These are phyloP conservation scores for Dichomitus squalens DNA, from an alignment of 1,284 basidiomycete genomes.

Conservation along the genomic window DNA sequence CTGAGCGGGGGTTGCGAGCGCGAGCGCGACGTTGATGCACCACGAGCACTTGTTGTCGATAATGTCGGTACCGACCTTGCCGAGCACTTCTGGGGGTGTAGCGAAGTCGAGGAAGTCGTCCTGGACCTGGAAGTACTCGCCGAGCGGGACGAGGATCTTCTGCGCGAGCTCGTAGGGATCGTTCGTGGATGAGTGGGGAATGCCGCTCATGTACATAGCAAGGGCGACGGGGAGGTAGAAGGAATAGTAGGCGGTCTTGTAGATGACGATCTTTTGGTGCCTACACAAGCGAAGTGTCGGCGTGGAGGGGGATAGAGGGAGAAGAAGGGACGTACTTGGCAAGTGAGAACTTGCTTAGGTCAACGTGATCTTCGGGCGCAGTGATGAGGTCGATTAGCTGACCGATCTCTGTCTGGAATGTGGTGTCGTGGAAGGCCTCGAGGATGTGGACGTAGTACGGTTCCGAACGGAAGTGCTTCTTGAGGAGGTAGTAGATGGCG, in stretches of 20 bases:
- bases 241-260: slow-evolving; percentile 98
- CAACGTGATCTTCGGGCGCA: slow-evolving; percentile 88
- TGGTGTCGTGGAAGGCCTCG: slow-evolving; percentile 91
- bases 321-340: slow-evolving; percentile 58
- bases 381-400: slow-evolving; percentile 96
- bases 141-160: slow-evolving; percentile 88
- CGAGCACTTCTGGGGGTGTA: slow-evolving; percentile 89
- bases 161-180: slow-evolving; percentile 80
- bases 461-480: slow-evolving; percentile 86
- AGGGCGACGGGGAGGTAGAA: slow-evolving; percentile 98
- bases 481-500: slow-evolving; percentile 91
- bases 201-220: slow-evolving; percentile 82
- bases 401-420: slow-evolving; percentile 95
- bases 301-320: neutral
- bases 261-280: slow-evolving; percentile 92
- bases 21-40: slow-evolving; percentile 91
- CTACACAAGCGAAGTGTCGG: slow-evolving; percentile 65
- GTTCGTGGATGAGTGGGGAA: slow-evolving; percentile 50
- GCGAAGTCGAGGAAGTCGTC: too few relatives aligned
- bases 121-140: slow-evolving; percentile 99
- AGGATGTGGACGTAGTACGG: slow-evolving; percentile 87
- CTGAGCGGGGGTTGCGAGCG: slow-evolving; percentile 56
- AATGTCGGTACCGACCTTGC: slow-evolving; percentile 98
- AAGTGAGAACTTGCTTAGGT: slow-evolving; percentile 87
- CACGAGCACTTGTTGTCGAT: slow-evolving; percentile 99